phyloP scores from a whole-genome alignment of 2,329 filamentous ascomycete species.

The Claviceps arundinis region DNA sequence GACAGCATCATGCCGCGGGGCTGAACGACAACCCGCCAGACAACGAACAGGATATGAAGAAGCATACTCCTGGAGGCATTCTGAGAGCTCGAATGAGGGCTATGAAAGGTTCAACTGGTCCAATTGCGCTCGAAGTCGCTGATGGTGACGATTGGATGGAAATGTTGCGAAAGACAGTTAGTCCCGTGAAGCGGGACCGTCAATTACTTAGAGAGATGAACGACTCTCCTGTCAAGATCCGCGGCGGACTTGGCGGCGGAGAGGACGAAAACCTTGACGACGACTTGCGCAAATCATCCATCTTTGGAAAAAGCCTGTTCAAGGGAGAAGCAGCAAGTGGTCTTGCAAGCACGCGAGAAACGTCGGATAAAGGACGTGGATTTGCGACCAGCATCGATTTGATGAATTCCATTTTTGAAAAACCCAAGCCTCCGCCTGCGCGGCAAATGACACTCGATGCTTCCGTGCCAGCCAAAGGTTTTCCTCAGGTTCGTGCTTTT shows the following conservation, averaged over 20 bases:
- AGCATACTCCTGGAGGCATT: constrained; percentile 43
- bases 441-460: constrained; percentile 41
- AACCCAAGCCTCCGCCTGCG: constrained; percentile 49
- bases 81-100: constrained; percentile 51
- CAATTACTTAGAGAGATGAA: constrained; percentile 50
- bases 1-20: constrained; percentile 66
- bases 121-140: constrained; percentile 45
- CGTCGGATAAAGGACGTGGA: constrained; percentile 41
- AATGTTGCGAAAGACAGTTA: constrained; percentile 86
- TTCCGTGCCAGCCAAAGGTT: constrained; percentile 46
- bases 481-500: constrained; percentile 72
- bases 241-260: constrained; percentile 12
- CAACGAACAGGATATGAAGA: constrained; percentile 33
- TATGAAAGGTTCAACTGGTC: constrained; percentile 45
- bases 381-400: constrained; percentile 86
- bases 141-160: constrained; percentile 83
- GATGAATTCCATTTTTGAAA: constrained; percentile 87
- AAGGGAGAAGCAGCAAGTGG: constrained; percentile 17
- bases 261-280: constrained; percentile 29
- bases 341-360: constrained; percentile 19
- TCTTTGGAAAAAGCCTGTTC: constrained; percentile 21
- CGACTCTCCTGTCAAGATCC: constrained; percentile 33
- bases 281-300: constrained; percentile 29
- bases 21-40: constrained; percentile 45
- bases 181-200: constrained; percentile 83